These are phyloP conservation scores for Chlorella sp. DNA, from an alignment of 139 green algal species.

Conservation along the genomic window DNA sequence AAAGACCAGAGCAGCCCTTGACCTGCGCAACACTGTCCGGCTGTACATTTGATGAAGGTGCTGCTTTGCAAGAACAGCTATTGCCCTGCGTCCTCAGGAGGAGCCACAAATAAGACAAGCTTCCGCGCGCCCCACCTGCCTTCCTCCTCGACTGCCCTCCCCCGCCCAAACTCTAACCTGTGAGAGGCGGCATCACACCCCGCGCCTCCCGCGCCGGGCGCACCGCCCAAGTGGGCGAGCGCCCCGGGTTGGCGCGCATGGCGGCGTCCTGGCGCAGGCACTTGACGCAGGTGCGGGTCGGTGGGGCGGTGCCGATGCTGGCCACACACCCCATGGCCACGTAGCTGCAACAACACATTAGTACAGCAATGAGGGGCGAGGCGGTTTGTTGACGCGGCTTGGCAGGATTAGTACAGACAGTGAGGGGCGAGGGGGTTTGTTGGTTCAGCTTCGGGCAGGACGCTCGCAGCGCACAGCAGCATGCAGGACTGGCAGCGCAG, in stretches of 20 bases:
- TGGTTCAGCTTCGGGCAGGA: too few relatives aligned
- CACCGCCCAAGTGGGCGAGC: slow-evolving; percentile 25
- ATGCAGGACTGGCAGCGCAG: too few relatives aligned
- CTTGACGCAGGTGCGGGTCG: slow-evolving; percentile 31
- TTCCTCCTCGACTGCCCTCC: not conserved
- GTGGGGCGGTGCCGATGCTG: slow-evolving; percentile 29
- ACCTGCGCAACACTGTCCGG: not conserved
- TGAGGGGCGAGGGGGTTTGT: too few relatives aligned
- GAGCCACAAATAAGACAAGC: not conserved
- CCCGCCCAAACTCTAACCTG: not conserved
- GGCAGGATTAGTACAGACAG: too few relatives aligned
- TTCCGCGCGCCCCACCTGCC: too few relatives aligned
- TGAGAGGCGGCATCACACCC: not conserved
- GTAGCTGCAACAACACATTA: slow-evolving; percentile 58
- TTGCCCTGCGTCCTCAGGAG: not conserved
- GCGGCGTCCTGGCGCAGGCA: slow-evolving; percentile 43
- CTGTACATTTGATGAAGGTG: not conserved
- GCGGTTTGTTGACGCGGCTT: too few relatives aligned
- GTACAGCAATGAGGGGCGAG: not conserved
- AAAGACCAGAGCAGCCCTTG: not conserved
- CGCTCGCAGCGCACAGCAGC: too few relatives aligned
- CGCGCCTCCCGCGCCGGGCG: not conserved
- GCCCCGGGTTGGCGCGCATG: not conserved
- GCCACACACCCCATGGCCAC: slow-evolving; percentile 81
- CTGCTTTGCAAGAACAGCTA: too few relatives aligned